Percentiles rank a stretch among this genome's conserved stretches.
Evolutionary conservation across 208 protist genomes (phyloP).

Genomic region (Trypanosoma theileri): DNA sequence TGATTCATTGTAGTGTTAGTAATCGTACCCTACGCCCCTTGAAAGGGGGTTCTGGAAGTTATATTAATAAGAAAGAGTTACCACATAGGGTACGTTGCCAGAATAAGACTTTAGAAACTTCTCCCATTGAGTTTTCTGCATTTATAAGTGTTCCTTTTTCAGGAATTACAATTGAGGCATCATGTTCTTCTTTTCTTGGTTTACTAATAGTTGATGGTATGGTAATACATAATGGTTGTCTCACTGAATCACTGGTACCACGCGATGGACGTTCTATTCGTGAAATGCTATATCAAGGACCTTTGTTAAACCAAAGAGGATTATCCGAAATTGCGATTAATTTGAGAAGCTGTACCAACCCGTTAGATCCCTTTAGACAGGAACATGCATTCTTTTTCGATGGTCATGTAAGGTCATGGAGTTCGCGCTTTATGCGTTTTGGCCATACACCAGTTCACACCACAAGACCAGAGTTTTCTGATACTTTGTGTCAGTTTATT

Average conservation of each 20-base stretch:
- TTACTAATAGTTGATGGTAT: constrained; percentile 52
- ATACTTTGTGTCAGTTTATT: constrained; percentile 34
- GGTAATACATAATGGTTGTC: constrained; percentile 18
- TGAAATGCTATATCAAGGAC: constrained; percentile 46
- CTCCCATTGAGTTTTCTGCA: constrained; percentile 28
- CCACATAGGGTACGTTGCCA: constrained; percentile 6
- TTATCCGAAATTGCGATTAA: constrained; percentile 32
- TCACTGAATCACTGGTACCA: background rate
- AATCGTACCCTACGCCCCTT: constrained; percentile 18
- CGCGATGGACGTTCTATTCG: constrained; percentile 24
- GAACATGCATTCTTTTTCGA: constrained; percentile 28
- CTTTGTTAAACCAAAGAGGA: constrained; percentile 42
- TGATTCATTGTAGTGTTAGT: constrained; percentile 31
- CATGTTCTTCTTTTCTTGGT: constrained; percentile 38
- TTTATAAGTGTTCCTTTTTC: constrained; percentile 14
- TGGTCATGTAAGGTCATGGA: constrained; percentile 28
- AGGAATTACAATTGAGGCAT: constrained; percentile 27
- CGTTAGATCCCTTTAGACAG: constrained; percentile 18
- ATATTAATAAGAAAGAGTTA: constrained; percentile 1
- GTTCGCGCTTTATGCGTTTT: constrained; percentile 43
- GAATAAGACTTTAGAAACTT: background rate
- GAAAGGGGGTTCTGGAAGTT: background rate
- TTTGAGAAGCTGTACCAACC: constrained; percentile 1
- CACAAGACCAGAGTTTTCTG: constrained; percentile 37
- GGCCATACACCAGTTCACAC: constrained; percentile 72